phyloP scores from a whole-genome alignment of 768 basidiomycete species.

The Rossbeevera mucosa region DNA sequence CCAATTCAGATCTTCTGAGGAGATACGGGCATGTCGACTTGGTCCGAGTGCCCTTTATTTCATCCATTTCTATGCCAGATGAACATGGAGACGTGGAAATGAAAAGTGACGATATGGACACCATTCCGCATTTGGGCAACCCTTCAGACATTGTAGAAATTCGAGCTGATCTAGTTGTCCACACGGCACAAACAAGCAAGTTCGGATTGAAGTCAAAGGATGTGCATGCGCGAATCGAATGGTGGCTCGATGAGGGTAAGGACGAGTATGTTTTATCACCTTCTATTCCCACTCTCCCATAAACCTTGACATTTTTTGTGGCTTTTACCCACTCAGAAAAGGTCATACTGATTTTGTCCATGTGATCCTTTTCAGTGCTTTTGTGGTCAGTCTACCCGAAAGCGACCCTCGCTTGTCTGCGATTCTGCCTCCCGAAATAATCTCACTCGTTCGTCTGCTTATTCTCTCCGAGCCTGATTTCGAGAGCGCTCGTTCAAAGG shows the following conservation, averaged over 20 bases:
- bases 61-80: not conserved
- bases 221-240: slow-evolving; percentile 59
- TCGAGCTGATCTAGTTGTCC: slow-evolving; percentile 63
- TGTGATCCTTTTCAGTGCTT: slow-evolving; percentile 4
- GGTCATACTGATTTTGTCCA: not conserved
- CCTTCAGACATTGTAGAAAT: slow-evolving; percentile 79
- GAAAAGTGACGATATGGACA: slow-evolving; percentile 18
- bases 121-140: slow-evolving; percentile 45
- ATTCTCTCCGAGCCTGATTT: slow-evolving; percentile 54
- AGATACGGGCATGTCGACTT: slow-evolving; percentile 91
- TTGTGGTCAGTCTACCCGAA: slow-evolving; percentile 6
- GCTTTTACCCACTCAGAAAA: not conserved
- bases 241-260: slow-evolving; percentile 88
- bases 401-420: slow-evolving; percentile 55
- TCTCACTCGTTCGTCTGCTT: slow-evolving; percentile 65
- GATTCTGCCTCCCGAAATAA: slow-evolving; percentile 51
- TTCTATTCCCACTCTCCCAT: not conserved
- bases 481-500: slow-evolving; percentile 53
- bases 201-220: slow-evolving; percentile 12
- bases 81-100: slow-evolving; percentile 9
- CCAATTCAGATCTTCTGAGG: slow-evolving; percentile 90
- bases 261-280: slow-evolving; percentile 64
- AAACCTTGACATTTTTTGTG: not conserved
- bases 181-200: slow-evolving; percentile 26
- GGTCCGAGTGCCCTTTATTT: slow-evolving; percentile 46